Base-by-base conservation (phyloP, 495 filamentous ascomycete species). In the Aspergillus biplanus region DNA sequence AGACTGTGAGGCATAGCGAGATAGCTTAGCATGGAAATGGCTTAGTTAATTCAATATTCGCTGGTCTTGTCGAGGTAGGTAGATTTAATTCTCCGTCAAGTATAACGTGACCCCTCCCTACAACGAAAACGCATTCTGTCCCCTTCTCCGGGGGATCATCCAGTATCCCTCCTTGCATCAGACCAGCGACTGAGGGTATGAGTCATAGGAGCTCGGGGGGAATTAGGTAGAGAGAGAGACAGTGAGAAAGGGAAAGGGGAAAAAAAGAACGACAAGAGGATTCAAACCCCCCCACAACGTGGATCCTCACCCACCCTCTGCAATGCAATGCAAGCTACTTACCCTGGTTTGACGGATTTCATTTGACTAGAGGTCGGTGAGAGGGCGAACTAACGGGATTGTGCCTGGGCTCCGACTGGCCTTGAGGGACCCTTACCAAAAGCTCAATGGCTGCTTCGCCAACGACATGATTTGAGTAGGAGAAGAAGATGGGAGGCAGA, bases 261-360 rank as follows among this genome's bases (percentile, higher is more conserved):
- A n/a, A 50, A 21, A 50, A 50, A 50, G 21, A 27, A 27, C 21
- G 21, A 27, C 21, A 27, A 52, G 46, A 13, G 47, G 58, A 56
- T 65, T 56, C 52, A 18, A 50, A 42, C 56, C 49, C 18, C 53
- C 34, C 54, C 58, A 66, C 59, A 39, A 33, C 62, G 50, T 65
- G 57, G 62, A 64, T 64, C 62, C 62, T 58, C 49, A 39, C 42
- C 48, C 46, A 57, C 52, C 46, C 54, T 18, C 18, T 50, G 47
- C 35, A 52, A 56, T 59, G 64, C 64, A 52, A 66, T 66, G 62
- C 62, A 64, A 48, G 61, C 55, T 58, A 58, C 11, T 21, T 59
- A 42, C 18, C 50, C 44, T 33, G 47, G 16, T 50, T 50, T 18
- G 16, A 50, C 16, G 16, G 47, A 50, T 50, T 50, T 8, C 16